Percentiles rank a stretch among this genome's conserved stretches.
These are phyloP conservation scores for Phaeosphaeria sp. DNA, from an alignment of 2,329 filamentous ascomycete species.

Conservation along the genomic window DNA sequence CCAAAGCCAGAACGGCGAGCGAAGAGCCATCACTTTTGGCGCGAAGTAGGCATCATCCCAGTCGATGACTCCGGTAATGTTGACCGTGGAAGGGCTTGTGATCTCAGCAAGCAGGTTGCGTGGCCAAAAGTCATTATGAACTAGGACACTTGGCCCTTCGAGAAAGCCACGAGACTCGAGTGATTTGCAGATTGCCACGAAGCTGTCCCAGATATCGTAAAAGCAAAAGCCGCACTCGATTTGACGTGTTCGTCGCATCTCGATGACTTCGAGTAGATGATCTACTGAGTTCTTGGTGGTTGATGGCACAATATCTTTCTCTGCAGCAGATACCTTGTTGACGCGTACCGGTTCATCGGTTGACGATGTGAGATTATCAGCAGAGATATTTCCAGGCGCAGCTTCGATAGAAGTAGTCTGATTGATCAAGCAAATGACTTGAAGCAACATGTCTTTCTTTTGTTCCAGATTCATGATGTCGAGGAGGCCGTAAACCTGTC, in stretches of 20 bases:
- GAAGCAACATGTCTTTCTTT: background rate
- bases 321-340: background rate
- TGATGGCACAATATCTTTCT: too few species aligned
- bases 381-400: slow-evolving; percentile 1
- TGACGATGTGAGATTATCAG: background rate
- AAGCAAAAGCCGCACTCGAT: background rate
- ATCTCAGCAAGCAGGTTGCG: slow-evolving; percentile 39
- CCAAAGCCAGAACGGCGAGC: slow-evolving; percentile 44
- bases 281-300: background rate
- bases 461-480: slow-evolving; percentile 4
- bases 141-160: slow-evolving; percentile 14
- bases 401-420: background rate
- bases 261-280: slow-evolving; percentile 11
- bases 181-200: slow-evolving; percentile 9
- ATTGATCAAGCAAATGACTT: background rate
- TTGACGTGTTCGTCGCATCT: slow-evolving; percentile 10
- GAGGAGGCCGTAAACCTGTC: background rate
- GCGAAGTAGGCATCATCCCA: slow-evolving; percentile 44
- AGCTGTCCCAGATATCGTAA: slow-evolving; percentile 15
- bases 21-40: slow-evolving; percentile 39
- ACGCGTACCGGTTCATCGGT: background rate
- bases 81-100: slow-evolving; percentile 1
- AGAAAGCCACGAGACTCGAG: slow-evolving; percentile 18
- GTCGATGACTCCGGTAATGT: slow-evolving; percentile 38
- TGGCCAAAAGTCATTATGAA: slow-evolving; percentile 33